These are phyloP conservation scores for Datura wrightii DNA, from an alignment of 257 asterid genomes.

Conservation along the genomic window DNA sequence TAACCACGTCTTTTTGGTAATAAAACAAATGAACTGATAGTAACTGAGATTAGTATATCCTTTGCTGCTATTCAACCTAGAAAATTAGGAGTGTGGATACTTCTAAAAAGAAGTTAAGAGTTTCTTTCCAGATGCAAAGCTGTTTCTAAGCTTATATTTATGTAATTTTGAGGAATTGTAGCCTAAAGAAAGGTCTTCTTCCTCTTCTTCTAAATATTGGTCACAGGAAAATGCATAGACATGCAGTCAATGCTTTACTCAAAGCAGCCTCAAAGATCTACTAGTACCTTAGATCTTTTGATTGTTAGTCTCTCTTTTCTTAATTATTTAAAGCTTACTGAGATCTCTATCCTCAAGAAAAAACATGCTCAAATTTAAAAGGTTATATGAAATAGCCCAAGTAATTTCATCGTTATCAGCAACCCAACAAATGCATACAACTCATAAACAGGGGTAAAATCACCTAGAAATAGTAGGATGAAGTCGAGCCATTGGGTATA, in stretches of 20 bases:
- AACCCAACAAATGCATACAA: background rate
- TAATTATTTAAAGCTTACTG: background rate
- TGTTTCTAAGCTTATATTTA: background rate
- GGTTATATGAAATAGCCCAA: background rate
- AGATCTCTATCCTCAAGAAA: background rate
- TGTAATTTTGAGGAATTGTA: background rate
- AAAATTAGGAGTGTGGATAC: background rate
- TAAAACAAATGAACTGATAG: background rate
- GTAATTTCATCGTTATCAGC: background rate
- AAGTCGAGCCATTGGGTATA: slow-evolving; percentile 96
- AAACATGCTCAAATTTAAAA: background rate
- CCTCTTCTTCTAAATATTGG: background rate
- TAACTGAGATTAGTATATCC: background rate
- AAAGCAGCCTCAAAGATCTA: background rate
- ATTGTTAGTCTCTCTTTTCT: background rate
- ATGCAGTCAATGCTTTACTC: background rate
- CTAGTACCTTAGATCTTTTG: background rate
- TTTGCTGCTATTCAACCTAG: background rate
- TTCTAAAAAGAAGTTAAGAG: background rate
- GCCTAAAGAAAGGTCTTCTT: background rate
- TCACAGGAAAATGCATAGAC: background rate
- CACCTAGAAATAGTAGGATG: slow-evolving; percentile 88
- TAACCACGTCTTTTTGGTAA: background rate
- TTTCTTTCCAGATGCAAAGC: background rate
- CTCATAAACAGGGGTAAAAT: slow-evolving; percentile 33